Evolutionary conservation across 78 protist genomes (phyloP).

Genomic region (Protostelium mycophagum): DNA sequence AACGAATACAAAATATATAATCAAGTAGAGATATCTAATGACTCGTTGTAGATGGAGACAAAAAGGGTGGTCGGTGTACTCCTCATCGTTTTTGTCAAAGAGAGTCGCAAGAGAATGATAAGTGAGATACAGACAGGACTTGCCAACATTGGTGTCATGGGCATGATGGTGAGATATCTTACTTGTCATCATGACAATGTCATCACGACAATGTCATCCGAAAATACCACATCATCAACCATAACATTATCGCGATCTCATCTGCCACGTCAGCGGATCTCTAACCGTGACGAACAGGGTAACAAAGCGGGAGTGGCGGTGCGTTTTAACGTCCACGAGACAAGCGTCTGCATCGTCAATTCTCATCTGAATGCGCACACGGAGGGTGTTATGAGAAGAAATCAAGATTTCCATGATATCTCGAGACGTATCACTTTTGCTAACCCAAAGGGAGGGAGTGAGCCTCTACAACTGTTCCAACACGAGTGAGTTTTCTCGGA

Average conservation of each 20-base stretch:
- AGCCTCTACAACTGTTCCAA: background rate
- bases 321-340: constrained; percentile 60
- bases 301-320: constrained; percentile 92
- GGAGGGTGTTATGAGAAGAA: constrained; percentile 65
- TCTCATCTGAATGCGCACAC: constrained; percentile 94
- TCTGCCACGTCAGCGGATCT: background rate
- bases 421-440: constrained; percentile 9
- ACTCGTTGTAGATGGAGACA: constrained; percentile 3
- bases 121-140: constrained; percentile 32
- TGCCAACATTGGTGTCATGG: constrained; percentile 74
- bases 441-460: constrained; percentile 8
- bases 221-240: background rate
- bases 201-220: background rate
- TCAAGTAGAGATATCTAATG: too few species aligned
- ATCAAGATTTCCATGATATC: constrained; percentile 76
- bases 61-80: constrained; percentile 77
- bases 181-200: too few species aligned
- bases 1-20: too few species aligned
- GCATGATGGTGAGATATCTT: constrained; percentile 57
- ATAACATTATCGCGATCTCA: background rate
- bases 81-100: constrained; percentile 54
- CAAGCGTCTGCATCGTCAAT: constrained; percentile 67
- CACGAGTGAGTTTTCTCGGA: constrained; percentile 37
- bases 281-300: constrained; percentile 24
- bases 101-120: constrained; percentile 24